Percentiles rank a stretch among this genome's conserved stretches.
These are phyloP conservation scores for Lolium multiflorum DNA, from an alignment of 176 grass and related monocot genomes.

Conservation along the genomic window DNA sequence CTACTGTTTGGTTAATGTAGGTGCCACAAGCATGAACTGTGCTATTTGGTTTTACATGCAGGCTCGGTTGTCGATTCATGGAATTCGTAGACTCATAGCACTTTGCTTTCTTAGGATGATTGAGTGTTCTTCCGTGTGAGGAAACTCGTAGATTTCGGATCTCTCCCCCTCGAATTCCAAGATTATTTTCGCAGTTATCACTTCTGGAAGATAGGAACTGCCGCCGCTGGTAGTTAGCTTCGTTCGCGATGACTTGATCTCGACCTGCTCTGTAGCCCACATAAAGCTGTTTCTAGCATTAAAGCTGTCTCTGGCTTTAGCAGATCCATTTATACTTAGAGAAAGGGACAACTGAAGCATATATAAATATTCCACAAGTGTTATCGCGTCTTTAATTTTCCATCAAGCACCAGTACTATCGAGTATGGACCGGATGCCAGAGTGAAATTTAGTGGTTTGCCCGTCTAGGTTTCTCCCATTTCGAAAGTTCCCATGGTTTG, in stretches of 20 bases:
- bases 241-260: slow-evolving; percentile 13
- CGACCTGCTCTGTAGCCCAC: background rate
- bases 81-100: too few species aligned
- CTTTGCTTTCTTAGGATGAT: background rate
- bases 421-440: background rate
- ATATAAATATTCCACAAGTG: background rate
- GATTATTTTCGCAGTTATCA: background rate
- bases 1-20: too few species aligned
- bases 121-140: background rate
- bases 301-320: background rate
- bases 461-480: slow-evolving; percentile 3
- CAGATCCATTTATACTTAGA: slow-evolving; percentile 31
- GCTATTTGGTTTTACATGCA: too few species aligned
- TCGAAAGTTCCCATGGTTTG: background rate
- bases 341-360: slow-evolving; percentile 1
- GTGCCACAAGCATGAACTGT: too few species aligned
- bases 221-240: background rate
- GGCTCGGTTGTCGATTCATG: too few species aligned
- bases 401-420: background rate
- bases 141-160: background rate
- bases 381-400: slow-evolving; percentile 8
- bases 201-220: slow-evolving; percentile 41
- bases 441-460: background rate
- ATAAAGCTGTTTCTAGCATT: background rate
- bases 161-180: background rate